A percentile compares a stretch with the other conserved stretches of the same genome.
Conservation (phyloP, 345 rosid genomes). For the Conringia planisiliqua region DNA sequence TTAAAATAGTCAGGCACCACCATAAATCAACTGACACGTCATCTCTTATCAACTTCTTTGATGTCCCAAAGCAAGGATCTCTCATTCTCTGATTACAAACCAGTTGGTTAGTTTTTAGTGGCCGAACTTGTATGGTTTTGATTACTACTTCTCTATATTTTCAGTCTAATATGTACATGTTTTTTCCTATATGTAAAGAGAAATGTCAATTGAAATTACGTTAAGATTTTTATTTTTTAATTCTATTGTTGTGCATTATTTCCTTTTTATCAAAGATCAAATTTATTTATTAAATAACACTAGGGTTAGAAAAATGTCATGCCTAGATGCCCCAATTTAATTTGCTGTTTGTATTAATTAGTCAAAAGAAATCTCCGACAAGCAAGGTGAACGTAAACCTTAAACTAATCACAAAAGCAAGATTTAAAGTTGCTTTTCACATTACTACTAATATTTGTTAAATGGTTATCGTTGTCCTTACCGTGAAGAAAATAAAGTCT, state of each 20-base stretch:
- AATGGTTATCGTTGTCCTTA: background rate
- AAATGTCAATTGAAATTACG: background rate
- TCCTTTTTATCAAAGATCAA: background rate
- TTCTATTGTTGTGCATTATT: background rate
- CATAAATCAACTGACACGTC: slow-evolving; percentile 22
- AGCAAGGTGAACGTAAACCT: slow-evolving; percentile 34
- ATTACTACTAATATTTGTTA: slow-evolving; percentile 13
- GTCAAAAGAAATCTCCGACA: slow-evolving; percentile 35
- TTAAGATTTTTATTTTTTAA: background rate
- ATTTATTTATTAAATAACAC: background rate
- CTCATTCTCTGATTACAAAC: background rate
- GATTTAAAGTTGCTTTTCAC: slow-evolving; percentile 20
- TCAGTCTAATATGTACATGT: background rate
- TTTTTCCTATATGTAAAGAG: background rate
- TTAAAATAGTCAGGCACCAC: slow-evolving; percentile 7
- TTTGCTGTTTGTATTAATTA: slow-evolving; percentile 1
- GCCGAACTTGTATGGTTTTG: slow-evolving; percentile 10
- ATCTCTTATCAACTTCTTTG: slow-evolving; percentile 27
- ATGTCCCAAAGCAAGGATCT: slow-evolving; percentile 14
- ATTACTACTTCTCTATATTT: background rate
- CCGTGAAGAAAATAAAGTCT: slow-evolving; percentile 18
- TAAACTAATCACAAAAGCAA: slow-evolving; percentile 31
- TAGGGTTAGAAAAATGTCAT: slow-evolving; percentile 5
- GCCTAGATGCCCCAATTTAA: slow-evolving; percentile 8
- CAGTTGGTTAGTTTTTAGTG: slow-evolving; percentile 8